Base-by-base conservation (phyloP, 345 rosid genomes). In the Abelmoschus esculentus region DNA sequence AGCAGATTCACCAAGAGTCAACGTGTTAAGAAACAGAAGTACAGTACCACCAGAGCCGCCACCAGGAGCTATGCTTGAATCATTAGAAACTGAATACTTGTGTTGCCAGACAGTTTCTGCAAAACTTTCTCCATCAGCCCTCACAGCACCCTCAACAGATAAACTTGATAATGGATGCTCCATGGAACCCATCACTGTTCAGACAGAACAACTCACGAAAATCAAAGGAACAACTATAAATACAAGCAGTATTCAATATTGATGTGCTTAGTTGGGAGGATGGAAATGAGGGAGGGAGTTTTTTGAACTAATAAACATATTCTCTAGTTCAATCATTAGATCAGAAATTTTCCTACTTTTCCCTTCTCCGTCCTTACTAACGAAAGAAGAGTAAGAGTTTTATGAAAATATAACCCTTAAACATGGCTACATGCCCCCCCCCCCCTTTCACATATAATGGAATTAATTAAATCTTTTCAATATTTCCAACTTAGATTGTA, bases 11-110 rank as follows among this genome's bases (percentile, higher is more conserved):
- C 81, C 84, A 77, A 89, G 72, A 77, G 77, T 79, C 74, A 95
- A 82, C 8, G 80, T 72, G 28, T 76, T 85, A 82, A 91, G 71
- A 77, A 95, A 95, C 79, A 95, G 53, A 68, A 95, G 87, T 53
- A 95, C 75, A 59, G 96, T 83, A 81, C 99, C 99, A 58, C 99
- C 99, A 44, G 99, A 95, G 72, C 96, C 99, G 72, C 96, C 99
- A 36, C 99, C 99, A 66, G 96, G 91, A 75, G 82, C 85, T 53
- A 81, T 69, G 72, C n/a, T 68, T 50, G 86, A 77, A 62, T 67
- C 73, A 70, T 85, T 54, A 12, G 13, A 65, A 34, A 67, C 32
- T 70, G 70, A 54, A 69, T 22, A 52, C 15, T 78, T 31, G 66
- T 80, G 74, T 71, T 66, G 58, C 73, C 64, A 18, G 19, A 74